Conservation (phyloP, 2,329 filamentous ascomycete species). For the Epichloe baconii region DNA sequence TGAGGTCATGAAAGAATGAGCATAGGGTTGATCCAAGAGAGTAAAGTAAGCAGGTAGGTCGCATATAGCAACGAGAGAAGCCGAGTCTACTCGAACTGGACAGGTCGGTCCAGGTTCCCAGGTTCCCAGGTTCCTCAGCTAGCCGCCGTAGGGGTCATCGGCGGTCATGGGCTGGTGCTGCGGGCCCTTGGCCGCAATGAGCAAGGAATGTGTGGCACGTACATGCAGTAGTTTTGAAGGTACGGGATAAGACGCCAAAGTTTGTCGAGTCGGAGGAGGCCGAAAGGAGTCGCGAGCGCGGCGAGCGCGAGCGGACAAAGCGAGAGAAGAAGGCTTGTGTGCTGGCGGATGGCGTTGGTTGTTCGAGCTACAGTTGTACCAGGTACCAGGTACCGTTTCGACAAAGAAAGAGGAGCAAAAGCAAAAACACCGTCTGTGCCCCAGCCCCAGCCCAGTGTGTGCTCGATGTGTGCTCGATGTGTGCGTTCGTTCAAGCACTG, state of each 20-base stretch:
- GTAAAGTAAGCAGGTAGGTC: no score
- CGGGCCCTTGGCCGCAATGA: background rate
- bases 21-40: background rate
- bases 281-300: background rate
- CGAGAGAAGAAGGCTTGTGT: background rate
- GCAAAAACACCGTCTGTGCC: background rate
- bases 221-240: slow-evolving; percentile 1
- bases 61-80: background rate
- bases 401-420: background rate
- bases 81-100: background rate
- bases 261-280: background rate
- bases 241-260: background rate
- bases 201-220: slow-evolving; percentile 3
- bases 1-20: background rate
- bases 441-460: background rate
- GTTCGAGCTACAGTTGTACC: background rate
- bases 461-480: no score
- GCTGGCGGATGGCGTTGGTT: background rate
- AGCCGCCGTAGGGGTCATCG: background rate
- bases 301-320: background rate
- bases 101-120: background rate
- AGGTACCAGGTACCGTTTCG: background rate
- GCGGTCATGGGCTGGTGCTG: background rate
- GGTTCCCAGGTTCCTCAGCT: no score
- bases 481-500: background rate